These are phyloP conservation scores for Quercus lobata DNA, from an alignment of 331 rosid genomes.

Conservation along the genomic window DNA sequence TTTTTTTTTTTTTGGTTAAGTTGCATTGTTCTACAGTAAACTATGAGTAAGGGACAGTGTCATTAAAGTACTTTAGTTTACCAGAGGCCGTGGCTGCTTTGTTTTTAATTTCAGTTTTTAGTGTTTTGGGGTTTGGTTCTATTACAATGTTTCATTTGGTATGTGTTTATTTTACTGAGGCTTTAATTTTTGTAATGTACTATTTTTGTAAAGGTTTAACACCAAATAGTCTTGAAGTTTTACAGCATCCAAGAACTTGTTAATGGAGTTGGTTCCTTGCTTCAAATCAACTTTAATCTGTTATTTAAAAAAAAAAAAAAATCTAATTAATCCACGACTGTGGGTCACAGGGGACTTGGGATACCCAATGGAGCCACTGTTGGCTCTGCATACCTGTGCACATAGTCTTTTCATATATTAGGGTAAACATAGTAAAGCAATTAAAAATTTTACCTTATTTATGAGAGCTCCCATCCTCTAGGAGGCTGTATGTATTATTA, in stretches of 20 bases:
- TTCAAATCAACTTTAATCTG: background rate
- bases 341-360: background rate
- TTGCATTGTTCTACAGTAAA: no score
- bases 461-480: background rate
- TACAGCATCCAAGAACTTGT: background rate
- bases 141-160: no score
- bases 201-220: background rate
- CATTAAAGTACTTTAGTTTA: no score
- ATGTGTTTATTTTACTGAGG: no score
- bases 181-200: no score
- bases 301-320: no score
- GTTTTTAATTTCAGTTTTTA: no score
- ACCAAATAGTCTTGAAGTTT: background rate
- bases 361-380: background rate
- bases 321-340: background rate
- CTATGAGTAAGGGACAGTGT: no score
- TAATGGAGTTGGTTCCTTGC: background rate
- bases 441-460: background rate
- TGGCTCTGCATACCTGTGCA: background rate
- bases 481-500: background rate
- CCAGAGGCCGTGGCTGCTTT: no score
- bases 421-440: background rate
- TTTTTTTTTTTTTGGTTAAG: fast-evolving
- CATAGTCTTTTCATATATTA: background rate
- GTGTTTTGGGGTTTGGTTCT: no score